Conservation (phyloP, 2,329 filamentous ascomycete species). For the Colletotrichum brevisporum region DNA sequence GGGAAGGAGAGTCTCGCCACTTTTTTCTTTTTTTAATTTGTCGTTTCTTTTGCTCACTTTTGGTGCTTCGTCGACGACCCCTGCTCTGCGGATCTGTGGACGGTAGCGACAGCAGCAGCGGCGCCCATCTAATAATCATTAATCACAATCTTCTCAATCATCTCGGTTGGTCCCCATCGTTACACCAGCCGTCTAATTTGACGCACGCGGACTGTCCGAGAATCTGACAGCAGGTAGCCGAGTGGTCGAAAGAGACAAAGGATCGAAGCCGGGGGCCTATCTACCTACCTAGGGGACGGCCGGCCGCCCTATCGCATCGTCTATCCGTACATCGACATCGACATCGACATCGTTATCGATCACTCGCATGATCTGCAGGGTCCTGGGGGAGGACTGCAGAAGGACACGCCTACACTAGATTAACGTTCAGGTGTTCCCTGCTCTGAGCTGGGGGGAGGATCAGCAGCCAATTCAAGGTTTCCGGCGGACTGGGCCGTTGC, state of each 20-base stretch:
- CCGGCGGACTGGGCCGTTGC: conserved; percentile 39
- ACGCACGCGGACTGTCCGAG: background rate
- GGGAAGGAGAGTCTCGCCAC: conserved; percentile 35
- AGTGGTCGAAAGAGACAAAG: conserved; percentile 2
- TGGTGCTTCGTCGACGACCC: background rate
- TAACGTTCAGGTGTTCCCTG: conserved; percentile 38
- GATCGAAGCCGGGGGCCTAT: background rate
- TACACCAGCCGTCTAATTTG: background rate
- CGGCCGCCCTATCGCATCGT: conserved; percentile 3
- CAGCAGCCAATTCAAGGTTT: conserved; percentile 27
- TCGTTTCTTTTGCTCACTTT: conserved; percentile 12
- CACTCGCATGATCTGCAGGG: conserved; percentile 41
- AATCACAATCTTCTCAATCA: background rate
- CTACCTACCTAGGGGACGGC: background rate
- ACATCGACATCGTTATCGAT: conserved; percentile 26
- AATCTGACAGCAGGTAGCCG: background rate
- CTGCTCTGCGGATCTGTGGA: background rate
- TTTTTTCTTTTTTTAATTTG: conserved; percentile 19
- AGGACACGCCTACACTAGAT: conserved; percentile 14
- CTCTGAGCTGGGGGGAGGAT: conserved; percentile 29
- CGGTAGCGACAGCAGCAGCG: background rate
- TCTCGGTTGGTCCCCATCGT: conserved; percentile 8
- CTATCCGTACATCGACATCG: background rate
- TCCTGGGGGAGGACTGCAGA: conserved; percentile 30
- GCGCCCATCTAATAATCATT: background rate